Evolutionary conservation across 768 basidiomycete species (phyloP).

Genomic region (Leccinum disarticulatum): DNA sequence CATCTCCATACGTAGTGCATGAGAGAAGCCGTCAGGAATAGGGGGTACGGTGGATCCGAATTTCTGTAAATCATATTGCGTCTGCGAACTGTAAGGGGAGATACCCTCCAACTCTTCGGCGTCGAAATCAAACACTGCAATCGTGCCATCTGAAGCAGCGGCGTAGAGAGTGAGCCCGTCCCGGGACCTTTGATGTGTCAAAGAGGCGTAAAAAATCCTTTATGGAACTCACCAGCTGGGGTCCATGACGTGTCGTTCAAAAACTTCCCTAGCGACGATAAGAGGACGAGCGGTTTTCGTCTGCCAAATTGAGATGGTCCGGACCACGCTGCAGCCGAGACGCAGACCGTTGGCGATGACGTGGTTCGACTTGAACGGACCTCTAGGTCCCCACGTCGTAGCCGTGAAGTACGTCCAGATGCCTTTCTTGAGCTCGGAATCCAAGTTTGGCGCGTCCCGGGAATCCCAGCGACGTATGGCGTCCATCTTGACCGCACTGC

Average conservation of each 20-base stretch:
- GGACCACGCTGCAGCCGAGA: conserved; percentile 24
- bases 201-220: background rate
- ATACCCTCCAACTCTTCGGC: conserved; percentile 79
- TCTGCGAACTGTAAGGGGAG: conserved; percentile 68
- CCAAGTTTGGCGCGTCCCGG: too few relatives aligned
- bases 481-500: conserved; percentile 31
- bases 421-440: too few relatives aligned
- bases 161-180: conserved; percentile 93
- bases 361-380: too few relatives aligned
- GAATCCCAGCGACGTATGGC: conserved; percentile 28
- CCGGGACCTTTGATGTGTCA: conserved; percentile 63
- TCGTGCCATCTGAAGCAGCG: conserved; percentile 93
- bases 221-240: conserved; percentile 76
- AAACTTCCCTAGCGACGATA: conserved; percentile 91
- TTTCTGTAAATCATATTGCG: conserved; percentile 70
- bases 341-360: conserved; percentile 24
- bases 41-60: conserved; percentile 74
- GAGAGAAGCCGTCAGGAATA: conserved; percentile 70
- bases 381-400: conserved; percentile 26
- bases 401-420: conserved; percentile 32
- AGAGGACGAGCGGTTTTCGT: conserved; percentile 89
- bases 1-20: conserved; percentile 33
- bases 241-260: conserved; percentile 94
- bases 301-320: conserved; percentile 93
- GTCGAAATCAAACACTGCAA: conserved; percentile 86